phyloP scores from a whole-genome alignment of 2,329 filamentous ascomycete species.

The Colletotrichum sojae region DNA sequence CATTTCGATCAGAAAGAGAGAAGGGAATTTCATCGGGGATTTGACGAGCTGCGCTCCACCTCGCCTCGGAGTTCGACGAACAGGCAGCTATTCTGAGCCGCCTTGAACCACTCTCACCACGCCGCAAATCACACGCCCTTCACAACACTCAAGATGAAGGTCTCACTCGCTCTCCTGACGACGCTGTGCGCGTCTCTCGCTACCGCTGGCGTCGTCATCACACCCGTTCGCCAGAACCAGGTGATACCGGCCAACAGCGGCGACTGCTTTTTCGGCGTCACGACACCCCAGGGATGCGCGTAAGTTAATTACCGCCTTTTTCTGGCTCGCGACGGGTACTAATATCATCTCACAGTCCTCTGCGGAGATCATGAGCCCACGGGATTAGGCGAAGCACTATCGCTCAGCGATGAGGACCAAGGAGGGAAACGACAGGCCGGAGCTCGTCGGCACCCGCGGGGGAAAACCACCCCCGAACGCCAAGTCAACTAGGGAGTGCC shows the following conservation, averaged over 20 bases:
- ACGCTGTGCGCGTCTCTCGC: conserved; percentile 61
- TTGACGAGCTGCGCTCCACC: background rate
- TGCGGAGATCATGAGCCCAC: conserved; percentile 17
- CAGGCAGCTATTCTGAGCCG: conserved; percentile 30
- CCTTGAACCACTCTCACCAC: background rate
- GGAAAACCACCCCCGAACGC: background rate
- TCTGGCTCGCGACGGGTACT: background rate
- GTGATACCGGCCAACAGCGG: conserved; percentile 59
- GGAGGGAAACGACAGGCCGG: conserved; percentile 23
- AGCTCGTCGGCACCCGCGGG: conserved; percentile 19
- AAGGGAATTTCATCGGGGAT: conserved; percentile 5
- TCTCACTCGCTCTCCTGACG: conserved; percentile 54
- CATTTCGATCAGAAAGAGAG: conserved; percentile 28
- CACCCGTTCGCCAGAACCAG: conserved; percentile 65
- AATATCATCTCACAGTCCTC: background rate
- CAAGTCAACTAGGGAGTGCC: background rate
- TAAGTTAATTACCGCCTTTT: conserved; percentile 50
- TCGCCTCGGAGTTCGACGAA: background rate
- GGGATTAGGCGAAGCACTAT: background rate
- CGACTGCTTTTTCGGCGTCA: conserved; percentile 71
- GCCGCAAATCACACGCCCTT: background rate
- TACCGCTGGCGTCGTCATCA: conserved; percentile 69
- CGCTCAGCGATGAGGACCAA: conserved; percentile 10
- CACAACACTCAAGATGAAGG: conserved; percentile 56
- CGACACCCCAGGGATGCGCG: conserved; percentile 71